A percentile compares a stretch with the other conserved stretches of the same genome.
Evolutionary conservation across 2,329 filamentous ascomycete species (phyloP).

Genomic region (Monilinia polystroma): DNA sequence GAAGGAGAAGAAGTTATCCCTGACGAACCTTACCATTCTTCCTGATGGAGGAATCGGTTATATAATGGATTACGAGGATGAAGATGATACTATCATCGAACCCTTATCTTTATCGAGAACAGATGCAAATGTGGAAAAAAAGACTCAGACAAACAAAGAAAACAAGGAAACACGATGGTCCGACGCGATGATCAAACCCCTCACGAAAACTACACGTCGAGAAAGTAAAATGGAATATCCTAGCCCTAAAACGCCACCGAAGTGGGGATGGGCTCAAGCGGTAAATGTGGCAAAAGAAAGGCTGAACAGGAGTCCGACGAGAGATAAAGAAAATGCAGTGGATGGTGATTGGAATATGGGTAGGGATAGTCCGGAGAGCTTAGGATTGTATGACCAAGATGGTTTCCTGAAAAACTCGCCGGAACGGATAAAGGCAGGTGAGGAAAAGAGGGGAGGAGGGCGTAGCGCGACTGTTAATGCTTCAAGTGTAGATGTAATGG

Average conservation of each 20-base stretch:
- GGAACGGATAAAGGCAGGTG: neutral
- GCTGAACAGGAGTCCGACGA: neutral
- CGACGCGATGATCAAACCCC: slow-evolving; percentile 29
- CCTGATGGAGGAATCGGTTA: slow-evolving; percentile 11
- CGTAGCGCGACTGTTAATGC: neutral
- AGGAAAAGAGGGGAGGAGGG: neutral
- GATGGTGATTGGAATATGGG: neutral
- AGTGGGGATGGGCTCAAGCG: slow-evolving; percentile 23
- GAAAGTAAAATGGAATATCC: slow-evolving; percentile 34
- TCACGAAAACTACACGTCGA: slow-evolving; percentile 19
- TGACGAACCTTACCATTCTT: slow-evolving; percentile 1
- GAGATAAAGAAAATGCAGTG: slow-evolving; percentile 3
- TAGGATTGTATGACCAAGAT: slow-evolving; percentile 34
- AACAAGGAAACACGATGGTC: slow-evolving; percentile 27
- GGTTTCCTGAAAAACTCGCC: slow-evolving; percentile 34
- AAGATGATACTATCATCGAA: neutral
- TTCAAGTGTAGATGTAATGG: neutral
- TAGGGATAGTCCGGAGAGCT: slow-evolving; percentile 22
- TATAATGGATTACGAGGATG: slow-evolving; percentile 11
- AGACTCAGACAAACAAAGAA: neutral
- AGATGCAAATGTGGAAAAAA: neutral
- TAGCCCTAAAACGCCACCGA: slow-evolving; percentile 29
- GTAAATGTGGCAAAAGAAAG: slow-evolving; percentile 1
- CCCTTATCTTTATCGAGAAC: neutral
- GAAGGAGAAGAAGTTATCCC: slow-evolving; percentile 17